Evolutionary conservation across 106 monocot genomes (phyloP).

Genomic region (Apostasia ramifera): DNA sequence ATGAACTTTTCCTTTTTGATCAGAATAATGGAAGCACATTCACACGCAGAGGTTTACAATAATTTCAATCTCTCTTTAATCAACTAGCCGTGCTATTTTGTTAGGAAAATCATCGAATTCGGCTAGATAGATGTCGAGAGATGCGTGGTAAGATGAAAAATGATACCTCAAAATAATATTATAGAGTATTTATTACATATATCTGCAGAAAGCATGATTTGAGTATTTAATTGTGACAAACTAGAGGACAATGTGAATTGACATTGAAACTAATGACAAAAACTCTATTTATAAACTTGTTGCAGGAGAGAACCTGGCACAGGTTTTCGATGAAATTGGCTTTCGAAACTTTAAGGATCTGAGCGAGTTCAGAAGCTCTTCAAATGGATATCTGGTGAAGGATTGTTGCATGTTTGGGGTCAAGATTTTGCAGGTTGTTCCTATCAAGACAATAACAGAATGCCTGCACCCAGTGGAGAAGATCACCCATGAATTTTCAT

Average conservation of each 20-base stretch:
- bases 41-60: neutral
- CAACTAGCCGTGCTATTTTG: no score
- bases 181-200: no score
- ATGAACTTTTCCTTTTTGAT: slow-evolving; percentile 9
- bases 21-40: slow-evolving; percentile 2
- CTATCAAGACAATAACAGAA: slow-evolving; percentile 1
- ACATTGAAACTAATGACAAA: no score
- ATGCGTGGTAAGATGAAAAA: no score
- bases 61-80: no score
- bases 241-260: no score
- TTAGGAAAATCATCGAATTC: no score
- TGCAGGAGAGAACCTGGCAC: slow-evolving; percentile 4
- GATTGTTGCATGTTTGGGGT: slow-evolving; percentile 8
- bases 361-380: neutral
- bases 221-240: no score
- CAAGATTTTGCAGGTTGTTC: slow-evolving; percentile 7
- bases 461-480: slow-evolving; percentile 2
- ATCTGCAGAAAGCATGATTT: no score
- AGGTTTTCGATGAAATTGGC: slow-evolving; percentile 6
- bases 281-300: neutral
- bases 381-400: neutral
- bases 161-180: no score
- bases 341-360: neutral
- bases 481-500: slow-evolving; percentile 7
- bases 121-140: no score